Base-by-base conservation (phyloP, 1,284 basidiomycete genomes). In the Phellopilus nigrolimitatus region DNA sequence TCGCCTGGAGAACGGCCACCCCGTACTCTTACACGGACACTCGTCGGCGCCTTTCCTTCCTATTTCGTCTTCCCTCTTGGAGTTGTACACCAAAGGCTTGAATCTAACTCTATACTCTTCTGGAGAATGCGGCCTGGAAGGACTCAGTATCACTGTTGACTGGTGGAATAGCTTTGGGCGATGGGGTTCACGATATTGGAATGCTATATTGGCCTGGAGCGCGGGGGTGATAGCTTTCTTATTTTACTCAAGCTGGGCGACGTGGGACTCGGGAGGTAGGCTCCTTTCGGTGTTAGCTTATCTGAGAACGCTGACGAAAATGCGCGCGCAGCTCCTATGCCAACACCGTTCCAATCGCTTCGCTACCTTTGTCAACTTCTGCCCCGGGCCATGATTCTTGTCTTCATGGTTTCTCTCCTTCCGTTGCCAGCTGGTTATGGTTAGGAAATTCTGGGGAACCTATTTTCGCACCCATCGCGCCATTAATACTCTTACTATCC, bases 1-100 rank as follows among this genome's bases (percentile, higher is more conserved):
- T 61, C 76, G 82, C 7, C 66, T 83, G 17, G 58, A 64, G 10
- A 59, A 56, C 22, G 57, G 64, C 17, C 70, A 66, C 25, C 69
- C 71, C 0, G 67, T 83, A 15, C 71, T 81, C 10, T 68, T 93
- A 1, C 91, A 94, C 61, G 78, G 82, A 0, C 91, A 95, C 64
- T 64, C 74, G 1, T 68, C 72, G 2, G 86, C 81, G 0, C 89
- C 91, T 0, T 91, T 84, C 58, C 64, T 84, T 7, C 56, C 66
- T 54, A 6, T 42, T 36, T 24, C 57, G 49, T 27, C 53, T 22
- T 53, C 54, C 17, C 55, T 59, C 56, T 59, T 19, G 58, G 24
- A 3, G 24, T 36, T 33, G 13, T 63, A 56, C 60, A 58, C 57
- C 22, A 70, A 38, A 56, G 77, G 76, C 43, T 50, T 86, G 15